A percentile compares a stretch with the other conserved stretches of the same genome.
phyloP scores from a whole-genome alignment of 805 yeast species.

The Yarrowia osloensis region DNA sequence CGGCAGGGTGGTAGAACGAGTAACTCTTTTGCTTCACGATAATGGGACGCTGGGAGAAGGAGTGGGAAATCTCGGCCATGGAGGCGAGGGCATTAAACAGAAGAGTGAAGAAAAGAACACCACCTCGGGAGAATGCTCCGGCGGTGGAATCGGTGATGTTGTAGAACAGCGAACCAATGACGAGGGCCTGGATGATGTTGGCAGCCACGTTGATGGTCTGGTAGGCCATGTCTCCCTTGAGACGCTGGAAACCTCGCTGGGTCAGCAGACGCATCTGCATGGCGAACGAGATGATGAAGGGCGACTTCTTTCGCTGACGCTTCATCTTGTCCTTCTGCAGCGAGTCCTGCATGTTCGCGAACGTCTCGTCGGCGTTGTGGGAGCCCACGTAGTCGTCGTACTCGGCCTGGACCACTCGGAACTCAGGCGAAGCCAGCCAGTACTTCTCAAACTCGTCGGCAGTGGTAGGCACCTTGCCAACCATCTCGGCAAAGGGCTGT shows the following conservation, averaged over 20 bases:
- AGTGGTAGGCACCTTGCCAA: conserved; percentile 57
- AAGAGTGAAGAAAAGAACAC: conserved; percentile 60
- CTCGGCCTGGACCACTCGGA: conserved; percentile 46
- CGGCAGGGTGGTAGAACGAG: conserved; percentile 71
- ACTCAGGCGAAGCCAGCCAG: conserved; percentile 59
- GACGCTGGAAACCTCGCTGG: conserved; percentile 56
- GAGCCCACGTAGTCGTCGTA: conserved; percentile 49
- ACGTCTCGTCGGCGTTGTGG: conserved; percentile 43
- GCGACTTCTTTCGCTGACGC: conserved; percentile 46
- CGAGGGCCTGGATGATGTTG: conserved; percentile 57
- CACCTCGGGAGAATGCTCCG: conserved; percentile 67
- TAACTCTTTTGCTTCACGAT: conserved; percentile 71
- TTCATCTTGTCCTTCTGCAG: conserved; percentile 46
- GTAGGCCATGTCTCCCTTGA: conserved; percentile 58
- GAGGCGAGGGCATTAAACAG: conserved; percentile 64
- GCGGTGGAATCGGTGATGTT: conserved; percentile 51
- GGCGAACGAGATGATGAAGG: conserved; percentile 48
- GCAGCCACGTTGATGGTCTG: conserved; percentile 51
- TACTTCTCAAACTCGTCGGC: conserved; percentile 61
- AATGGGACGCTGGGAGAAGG: conserved; percentile 58
- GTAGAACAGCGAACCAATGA: conserved; percentile 64
- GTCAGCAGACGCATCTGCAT: conserved; percentile 55
- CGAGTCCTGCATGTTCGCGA: conserved; percentile 44
- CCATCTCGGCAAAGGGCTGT: conserved; percentile 51
- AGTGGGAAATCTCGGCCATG: conserved; percentile 54